A percentile compares a stretch with the other conserved stretches of the same genome.
Conservation (phyloP, 1,284 basidiomycete genomes). For the Boletus semigastroideus region DNA sequence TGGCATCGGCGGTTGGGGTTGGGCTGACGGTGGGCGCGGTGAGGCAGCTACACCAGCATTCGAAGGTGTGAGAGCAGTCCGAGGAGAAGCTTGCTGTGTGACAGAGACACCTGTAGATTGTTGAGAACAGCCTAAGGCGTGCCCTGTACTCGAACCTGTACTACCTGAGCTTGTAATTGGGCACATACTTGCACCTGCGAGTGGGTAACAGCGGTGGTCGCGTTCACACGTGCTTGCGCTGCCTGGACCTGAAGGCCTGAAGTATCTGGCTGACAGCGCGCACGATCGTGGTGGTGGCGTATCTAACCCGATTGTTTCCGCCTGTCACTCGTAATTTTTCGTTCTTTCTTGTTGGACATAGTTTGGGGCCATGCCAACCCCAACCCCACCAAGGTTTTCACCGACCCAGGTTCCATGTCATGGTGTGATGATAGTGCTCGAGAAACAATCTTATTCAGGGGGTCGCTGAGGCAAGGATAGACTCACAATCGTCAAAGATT, state of each 20-base stretch:
- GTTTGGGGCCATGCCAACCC: no score
- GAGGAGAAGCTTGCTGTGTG: slow-evolving; percentile 45
- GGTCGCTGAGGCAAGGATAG: no score
- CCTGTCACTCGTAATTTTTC: no score
- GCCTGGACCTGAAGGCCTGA: slow-evolving; percentile 30
- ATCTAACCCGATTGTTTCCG: no score
- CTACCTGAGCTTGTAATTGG: slow-evolving; percentile 32
- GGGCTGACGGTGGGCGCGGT: slow-evolving; percentile 48
- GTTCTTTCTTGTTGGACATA: no score
- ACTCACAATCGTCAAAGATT: no score
- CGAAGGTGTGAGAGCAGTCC: slow-evolving; percentile 40
- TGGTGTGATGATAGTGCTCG: no score
- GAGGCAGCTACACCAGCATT: slow-evolving; percentile 37
- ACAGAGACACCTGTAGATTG: slow-evolving; percentile 39
- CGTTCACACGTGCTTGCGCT: slow-evolving; percentile 28
- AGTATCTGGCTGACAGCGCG: no score
- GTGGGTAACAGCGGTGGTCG: slow-evolving; percentile 35
- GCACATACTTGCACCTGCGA: slow-evolving; percentile 34
- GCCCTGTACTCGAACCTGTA: slow-evolving; percentile 32
- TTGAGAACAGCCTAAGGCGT: slow-evolving; percentile 33
- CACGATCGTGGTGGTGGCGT: no score
- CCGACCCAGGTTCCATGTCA: no score
- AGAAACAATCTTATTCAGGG: no score
- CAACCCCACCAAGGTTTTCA: no score
- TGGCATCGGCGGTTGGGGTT: slow-evolving; percentile 30